A percentile compares a stretch with the other conserved stretches of the same genome.
Evolutionary conservation across 805 yeast genomes (phyloP).

Genomic region (Candida qinlingensis): DNA sequence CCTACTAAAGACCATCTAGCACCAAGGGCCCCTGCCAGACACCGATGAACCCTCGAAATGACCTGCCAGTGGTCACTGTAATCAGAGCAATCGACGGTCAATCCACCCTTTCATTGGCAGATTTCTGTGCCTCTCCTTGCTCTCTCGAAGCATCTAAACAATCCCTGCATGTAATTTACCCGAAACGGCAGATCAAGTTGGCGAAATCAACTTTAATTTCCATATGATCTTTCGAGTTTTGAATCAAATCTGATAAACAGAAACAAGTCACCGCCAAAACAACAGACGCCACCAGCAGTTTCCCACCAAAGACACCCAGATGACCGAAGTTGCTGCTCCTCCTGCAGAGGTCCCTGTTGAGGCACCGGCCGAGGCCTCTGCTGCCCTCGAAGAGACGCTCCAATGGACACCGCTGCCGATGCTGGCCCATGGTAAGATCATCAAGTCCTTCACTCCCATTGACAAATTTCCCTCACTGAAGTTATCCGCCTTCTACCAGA

Average conservation of each 20-base stretch:
- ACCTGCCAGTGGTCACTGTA: no score
- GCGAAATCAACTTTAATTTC: neutral
- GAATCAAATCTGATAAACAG: no score
- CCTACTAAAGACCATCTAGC: no score
- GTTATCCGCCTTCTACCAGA: constrained; percentile 35
- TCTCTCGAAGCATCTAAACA: neutral
- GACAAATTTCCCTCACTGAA: constrained; percentile 32
- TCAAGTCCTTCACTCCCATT: constrained; percentile 42
- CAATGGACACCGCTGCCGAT: constrained; percentile 47
- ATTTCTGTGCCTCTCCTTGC: no score
- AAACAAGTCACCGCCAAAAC: neutral
- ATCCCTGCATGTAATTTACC: neutral
- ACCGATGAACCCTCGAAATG: no score
- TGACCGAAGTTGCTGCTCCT: no score
- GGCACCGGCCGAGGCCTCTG: no score
- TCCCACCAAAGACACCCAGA: neutral
- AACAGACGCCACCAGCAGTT: neutral
- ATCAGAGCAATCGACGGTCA: no score
- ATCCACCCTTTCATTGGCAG: no score
- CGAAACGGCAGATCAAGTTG: neutral
- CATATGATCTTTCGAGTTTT: no score
- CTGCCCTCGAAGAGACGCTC: neutral
- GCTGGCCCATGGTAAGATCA: constrained; percentile 38
- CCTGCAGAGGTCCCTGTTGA: no score
- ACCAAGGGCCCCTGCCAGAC: no score